Conservation (phyloP, 352 stramenopile genomes). For the Phytopythium ostracodes region DNA sequence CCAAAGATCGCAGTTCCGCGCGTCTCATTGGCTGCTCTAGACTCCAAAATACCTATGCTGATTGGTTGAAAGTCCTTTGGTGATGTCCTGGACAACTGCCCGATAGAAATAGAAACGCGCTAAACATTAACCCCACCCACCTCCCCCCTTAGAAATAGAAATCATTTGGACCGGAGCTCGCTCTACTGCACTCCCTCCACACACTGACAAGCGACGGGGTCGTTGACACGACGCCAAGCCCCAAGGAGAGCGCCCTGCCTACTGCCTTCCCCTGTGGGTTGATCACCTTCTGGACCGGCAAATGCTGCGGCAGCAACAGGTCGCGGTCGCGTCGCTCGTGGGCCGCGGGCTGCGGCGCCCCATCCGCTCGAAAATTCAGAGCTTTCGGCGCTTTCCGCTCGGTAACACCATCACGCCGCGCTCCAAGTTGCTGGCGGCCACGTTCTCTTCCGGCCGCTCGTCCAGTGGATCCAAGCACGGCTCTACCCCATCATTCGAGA, state of each 20-base stretch:
- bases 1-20: conserved; percentile 1
- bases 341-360: background rate
- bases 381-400: background rate
- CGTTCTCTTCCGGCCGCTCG: background rate
- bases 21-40: background rate
- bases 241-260: no score
- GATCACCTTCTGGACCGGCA: background rate
- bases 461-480: background rate
- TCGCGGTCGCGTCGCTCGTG: background rate
- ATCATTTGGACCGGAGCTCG: no score
- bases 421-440: background rate
- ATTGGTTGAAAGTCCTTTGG: background rate
- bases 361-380: background rate
- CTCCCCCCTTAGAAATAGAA: no score
- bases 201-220: background rate
- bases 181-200: background rate
- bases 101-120: background rate
- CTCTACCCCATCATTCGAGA: conserved; percentile 38
- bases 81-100: background rate
- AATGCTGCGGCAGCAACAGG: background rate
- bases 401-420: background rate
- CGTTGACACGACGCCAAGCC: no score
- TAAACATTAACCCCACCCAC: no score
- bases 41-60: background rate
- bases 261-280: background rate